Conservation (phyloP, 139 green algal species). For the Coelastrella sp. region DNA sequence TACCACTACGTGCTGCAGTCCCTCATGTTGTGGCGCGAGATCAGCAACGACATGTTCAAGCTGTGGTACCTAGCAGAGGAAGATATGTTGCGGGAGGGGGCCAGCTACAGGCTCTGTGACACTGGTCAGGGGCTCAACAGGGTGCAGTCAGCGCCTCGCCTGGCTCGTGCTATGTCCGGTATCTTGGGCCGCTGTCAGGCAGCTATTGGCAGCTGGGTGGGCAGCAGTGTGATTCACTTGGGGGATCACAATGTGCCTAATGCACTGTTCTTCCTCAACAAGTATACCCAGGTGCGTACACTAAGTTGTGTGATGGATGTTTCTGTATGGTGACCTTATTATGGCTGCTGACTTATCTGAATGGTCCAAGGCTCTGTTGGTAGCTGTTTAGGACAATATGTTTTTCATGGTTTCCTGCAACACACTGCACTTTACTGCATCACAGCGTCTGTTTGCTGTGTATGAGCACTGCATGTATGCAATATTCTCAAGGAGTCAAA, state of each 20-base stretch:
- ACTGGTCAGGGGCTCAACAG: slow-evolving; percentile 96
- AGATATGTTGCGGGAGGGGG: slow-evolving; percentile 87
- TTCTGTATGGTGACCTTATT: too few relatives aligned
- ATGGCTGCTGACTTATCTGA: too few relatives aligned
- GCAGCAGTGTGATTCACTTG: slow-evolving; percentile 92
- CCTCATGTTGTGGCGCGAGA: slow-evolving; percentile 92
- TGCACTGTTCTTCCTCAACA: slow-evolving; percentile 96
- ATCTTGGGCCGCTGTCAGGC: slow-evolving; percentile 79
- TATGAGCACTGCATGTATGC: too few relatives aligned
- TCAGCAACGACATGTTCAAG: slow-evolving; percentile 90
- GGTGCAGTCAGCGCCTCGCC: slow-evolving; percentile 64
- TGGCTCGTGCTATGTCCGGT: slow-evolving; percentile 76
- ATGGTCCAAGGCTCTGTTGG: too few relatives aligned
- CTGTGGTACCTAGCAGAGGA: slow-evolving; percentile 90
- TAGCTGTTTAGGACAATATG: too few relatives aligned
- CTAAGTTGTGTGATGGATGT: too few relatives aligned
- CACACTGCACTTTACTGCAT: too few relatives aligned
- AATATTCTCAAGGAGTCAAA: too few relatives aligned
- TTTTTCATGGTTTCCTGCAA: too few relatives aligned
- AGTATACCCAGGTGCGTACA: slow-evolving; percentile 90
- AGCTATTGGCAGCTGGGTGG: slow-evolving; percentile 92
- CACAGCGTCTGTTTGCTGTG: too few relatives aligned
- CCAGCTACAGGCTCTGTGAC: slow-evolving; percentile 89
- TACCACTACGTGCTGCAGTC: slow-evolving; percentile 94
- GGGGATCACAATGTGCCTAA: slow-evolving; percentile 98